Evolutionary conservation across 306 rosid genomes (phyloP).

Genomic region (Dryas alaskensis): DNA sequence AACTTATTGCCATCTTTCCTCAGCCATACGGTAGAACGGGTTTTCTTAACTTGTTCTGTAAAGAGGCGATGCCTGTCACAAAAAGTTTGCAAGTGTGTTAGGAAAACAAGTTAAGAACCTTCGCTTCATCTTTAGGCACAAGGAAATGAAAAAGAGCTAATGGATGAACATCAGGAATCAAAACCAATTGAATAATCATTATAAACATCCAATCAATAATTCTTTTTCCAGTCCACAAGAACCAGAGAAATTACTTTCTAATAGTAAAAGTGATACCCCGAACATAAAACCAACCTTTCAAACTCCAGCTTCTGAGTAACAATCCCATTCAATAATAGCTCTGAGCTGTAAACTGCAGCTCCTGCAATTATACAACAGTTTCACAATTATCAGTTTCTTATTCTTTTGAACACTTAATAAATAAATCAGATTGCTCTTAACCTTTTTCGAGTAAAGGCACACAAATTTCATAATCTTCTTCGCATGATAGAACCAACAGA

Average conservation of each 20-base stretch:
- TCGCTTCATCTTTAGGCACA: not conserved
- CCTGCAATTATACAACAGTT: slow-evolving; percentile 51
- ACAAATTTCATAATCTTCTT: slow-evolving; percentile 74
- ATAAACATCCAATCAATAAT: not conserved
- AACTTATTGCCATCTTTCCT: slow-evolving; percentile 68
- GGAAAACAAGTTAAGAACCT: not conserved
- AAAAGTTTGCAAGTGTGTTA: slow-evolving; percentile 23
- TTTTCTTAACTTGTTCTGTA: slow-evolving; percentile 69
- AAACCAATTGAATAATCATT: not conserved
- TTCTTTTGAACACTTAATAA: not conserved
- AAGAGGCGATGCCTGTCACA: slow-evolving; percentile 68
- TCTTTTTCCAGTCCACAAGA: not conserved
- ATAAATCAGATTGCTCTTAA: slow-evolving; percentile 24
- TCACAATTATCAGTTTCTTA: not conserved
- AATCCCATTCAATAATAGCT: slow-evolving; percentile 85
- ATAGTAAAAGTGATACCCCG: not conserved
- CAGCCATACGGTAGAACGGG: slow-evolving; percentile 83
- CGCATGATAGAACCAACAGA: slow-evolving; percentile 80
- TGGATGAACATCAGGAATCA: not conserved
- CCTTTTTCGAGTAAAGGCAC: slow-evolving; percentile 87
- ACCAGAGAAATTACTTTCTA: not conserved
- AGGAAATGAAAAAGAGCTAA: not conserved
- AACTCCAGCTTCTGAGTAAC: slow-evolving; percentile 89
- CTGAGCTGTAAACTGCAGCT: slow-evolving; percentile 72
- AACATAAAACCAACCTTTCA: slow-evolving; percentile 52